These are phyloP conservation scores for Penicillium egyptiacum DNA, from an alignment of 495 filamentous ascomycete genomes.

Conservation along the genomic window DNA sequence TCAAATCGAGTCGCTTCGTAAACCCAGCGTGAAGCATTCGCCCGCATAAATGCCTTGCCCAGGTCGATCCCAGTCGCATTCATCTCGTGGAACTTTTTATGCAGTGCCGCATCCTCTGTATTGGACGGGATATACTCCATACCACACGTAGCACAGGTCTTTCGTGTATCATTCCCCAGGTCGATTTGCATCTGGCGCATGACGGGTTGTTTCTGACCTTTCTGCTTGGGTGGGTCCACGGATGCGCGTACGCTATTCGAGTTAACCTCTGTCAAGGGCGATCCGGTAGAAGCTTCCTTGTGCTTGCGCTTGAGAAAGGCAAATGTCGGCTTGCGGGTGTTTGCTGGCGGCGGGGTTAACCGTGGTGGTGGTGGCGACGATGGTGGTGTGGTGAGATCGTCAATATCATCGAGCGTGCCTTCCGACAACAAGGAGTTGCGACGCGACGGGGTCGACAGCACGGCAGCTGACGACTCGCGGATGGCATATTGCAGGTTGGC, in stretches of 20 bases:
- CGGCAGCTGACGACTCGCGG: constrained; percentile 49
- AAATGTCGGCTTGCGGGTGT: constrained; percentile 53
- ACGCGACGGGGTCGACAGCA: constrained; percentile 51
- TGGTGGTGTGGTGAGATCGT: constrained; percentile 50
- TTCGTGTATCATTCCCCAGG: constrained; percentile 57
- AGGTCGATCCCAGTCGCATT: constrained; percentile 65
- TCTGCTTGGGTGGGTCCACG: constrained; percentile 40
- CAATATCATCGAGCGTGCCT: constrained; percentile 43
- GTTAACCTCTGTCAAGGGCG: constrained; percentile 52
- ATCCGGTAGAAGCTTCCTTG: constrained; percentile 35
- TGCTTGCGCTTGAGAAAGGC: constrained; percentile 56
- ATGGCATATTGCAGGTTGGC: constrained; percentile 50
- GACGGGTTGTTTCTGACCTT: constrained; percentile 34
- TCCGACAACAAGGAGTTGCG: constrained; percentile 51
- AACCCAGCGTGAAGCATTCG: constrained; percentile 47
- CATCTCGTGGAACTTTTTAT: constrained; percentile 68
- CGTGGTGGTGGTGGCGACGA: constrained; percentile 57
- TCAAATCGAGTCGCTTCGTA: constrained; percentile 48
- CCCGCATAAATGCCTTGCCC: constrained; percentile 53
- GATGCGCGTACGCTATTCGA: constrained; percentile 51
- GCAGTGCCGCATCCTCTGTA: constrained; percentile 60
- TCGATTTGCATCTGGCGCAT: constrained; percentile 69
- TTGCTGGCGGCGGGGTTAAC: constrained; percentile 57
- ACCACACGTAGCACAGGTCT: constrained; percentile 62
- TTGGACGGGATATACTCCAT: constrained; percentile 74